A percentile compares a stretch with the other conserved stretches of the same genome.
phyloP scores from a whole-genome alignment of 495 filamentous ascomycete species.

The Bryoglossum gracile region DNA sequence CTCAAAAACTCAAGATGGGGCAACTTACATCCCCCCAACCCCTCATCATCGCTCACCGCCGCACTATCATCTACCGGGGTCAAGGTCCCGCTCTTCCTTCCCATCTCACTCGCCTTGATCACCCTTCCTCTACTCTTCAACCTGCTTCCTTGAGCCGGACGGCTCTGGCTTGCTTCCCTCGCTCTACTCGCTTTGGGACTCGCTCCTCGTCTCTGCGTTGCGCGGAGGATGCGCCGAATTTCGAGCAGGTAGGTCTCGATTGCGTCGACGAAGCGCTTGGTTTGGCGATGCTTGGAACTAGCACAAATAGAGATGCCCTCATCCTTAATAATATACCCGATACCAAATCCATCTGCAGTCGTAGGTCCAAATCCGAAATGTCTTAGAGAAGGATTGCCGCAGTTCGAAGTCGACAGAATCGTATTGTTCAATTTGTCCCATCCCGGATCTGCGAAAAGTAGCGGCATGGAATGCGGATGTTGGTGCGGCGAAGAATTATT shows the following conservation, averaged over 20 bases:
- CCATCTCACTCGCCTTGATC: slow-evolving; percentile 37
- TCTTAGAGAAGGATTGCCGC: slow-evolving; percentile 92
- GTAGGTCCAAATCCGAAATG: slow-evolving; percentile 97
- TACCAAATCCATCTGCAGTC: slow-evolving; percentile 90
- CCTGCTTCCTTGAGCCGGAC: slow-evolving; percentile 24
- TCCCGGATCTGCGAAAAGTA: slow-evolving; percentile 68
- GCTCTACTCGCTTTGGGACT: slow-evolving; percentile 52
- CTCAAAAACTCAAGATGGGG: not conserved
- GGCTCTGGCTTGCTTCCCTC: slow-evolving; percentile 43
- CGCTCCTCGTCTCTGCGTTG: slow-evolving; percentile 43
- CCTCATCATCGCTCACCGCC: slow-evolving; percentile 75
- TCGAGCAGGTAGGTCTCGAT: slow-evolving; percentile 86
- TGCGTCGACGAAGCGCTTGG: slow-evolving; percentile 78
- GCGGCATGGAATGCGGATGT: slow-evolving; percentile 31
- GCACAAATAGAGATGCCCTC: slow-evolving; percentile 89
- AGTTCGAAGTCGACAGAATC: slow-evolving; percentile 95
- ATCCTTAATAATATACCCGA: slow-evolving; percentile 99
- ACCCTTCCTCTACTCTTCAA: slow-evolving; percentile 50
- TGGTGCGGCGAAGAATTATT: slow-evolving; percentile 5
- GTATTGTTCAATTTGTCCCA: slow-evolving; percentile 97
- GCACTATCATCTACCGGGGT: slow-evolving; percentile 42
- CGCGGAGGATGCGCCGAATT: slow-evolving; percentile 72
- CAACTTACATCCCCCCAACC: slow-evolving; percentile 83
- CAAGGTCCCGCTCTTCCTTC: slow-evolving; percentile 30
- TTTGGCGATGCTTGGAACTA: slow-evolving; percentile 86